Evolutionary conservation across 2,329 filamentous ascomycete genomes (phyloP), one percentile per base, ranked within the genome.

Genomic region (Talaromyces sp.): DNA sequence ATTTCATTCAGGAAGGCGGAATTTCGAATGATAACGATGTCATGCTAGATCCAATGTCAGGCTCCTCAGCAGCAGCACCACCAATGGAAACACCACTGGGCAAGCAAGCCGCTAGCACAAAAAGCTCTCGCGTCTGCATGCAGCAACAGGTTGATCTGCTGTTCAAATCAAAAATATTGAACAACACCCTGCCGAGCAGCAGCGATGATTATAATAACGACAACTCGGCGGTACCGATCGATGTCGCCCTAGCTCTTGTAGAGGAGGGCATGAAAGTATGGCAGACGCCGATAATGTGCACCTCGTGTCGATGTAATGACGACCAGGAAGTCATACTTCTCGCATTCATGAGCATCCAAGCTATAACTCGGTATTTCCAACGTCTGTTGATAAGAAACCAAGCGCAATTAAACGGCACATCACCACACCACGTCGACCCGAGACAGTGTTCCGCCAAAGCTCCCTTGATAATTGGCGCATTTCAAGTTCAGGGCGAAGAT

Each of bases 341-440:
- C 1, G 58, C 58, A 50, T 60, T 60, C n/a, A 60, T 60, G 58
- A 60, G 58, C n/a, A 60, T 60, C 6, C 58, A 60, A 49, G 27
- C 58, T 5, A 27, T 60, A 16, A 24, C 58, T 16, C 43, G 58
- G 6, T 60, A 49, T 43, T 60, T 60, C 8, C 58, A 60, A 24
- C 43, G 58, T 39, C 58, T 60, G 8, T 22, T 60, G 10, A 19
- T 24, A 14, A 27, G 41, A 22, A 22, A 19, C 14, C 41, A 27
- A 45, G 11, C 39, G 1, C 56, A 50, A 31, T 50, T 50, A 24
- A 31, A 27, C 24, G 47, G 47, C 47, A 50, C 47, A 43, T 11
- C 16, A 16, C 27, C 41, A 35, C 41, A 10, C 14, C 19, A 45
- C 9, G 41, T 45, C 33, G 22, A 19, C 9, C 24, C 16, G 13